Evolutionary conservation across 2,329 filamentous ascomycete genomes (phyloP).

Genomic region (Thielaviopsis populi): DNA sequence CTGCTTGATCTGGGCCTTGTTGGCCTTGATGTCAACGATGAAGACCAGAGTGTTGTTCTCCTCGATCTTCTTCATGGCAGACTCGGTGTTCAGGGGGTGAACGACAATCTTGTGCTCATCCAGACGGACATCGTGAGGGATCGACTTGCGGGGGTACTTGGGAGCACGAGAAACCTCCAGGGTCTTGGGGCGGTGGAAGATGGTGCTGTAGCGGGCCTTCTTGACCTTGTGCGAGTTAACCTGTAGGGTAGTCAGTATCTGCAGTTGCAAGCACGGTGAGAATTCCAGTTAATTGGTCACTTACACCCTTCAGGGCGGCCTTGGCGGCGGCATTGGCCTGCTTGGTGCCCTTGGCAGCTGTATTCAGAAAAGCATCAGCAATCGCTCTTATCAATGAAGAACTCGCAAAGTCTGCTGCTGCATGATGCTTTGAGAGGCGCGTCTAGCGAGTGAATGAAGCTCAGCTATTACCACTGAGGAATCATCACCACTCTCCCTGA

Average conservation of each 20-base stretch:
- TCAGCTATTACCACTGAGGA: constrained; percentile 16
- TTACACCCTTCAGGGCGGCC: constrained; percentile 89
- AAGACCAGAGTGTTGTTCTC: constrained; percentile 99
- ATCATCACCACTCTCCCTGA: constrained; percentile 1
- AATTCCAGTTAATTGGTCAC: constrained; percentile 26
- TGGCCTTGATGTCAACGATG: constrained; percentile 92
- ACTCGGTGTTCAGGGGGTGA: constrained; percentile 98
- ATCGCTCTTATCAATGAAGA: constrained; percentile 47
- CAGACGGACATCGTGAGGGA: constrained; percentile 77
- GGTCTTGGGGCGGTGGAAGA: constrained; percentile 97
- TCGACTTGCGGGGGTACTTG: constrained; percentile 94
- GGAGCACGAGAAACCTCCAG: constrained; percentile 77
- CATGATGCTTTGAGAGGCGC: constrained; percentile 35
- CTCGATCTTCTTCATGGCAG: constrained; percentile 99
- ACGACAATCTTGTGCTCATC: constrained; percentile 97
- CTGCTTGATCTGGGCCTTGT: constrained; percentile 99
- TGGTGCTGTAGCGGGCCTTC: constrained; percentile 84
- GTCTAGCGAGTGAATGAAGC: constrained; percentile 1
- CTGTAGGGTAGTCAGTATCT: constrained; percentile 23
- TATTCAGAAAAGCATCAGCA: constrained; percentile 44
- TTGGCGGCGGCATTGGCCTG: constrained; percentile 91
- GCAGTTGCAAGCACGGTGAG: neutral
- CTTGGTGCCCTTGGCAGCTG: constrained; percentile 55
- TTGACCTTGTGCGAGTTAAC: constrained; percentile 61
- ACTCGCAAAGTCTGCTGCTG: constrained; percentile 67